Evolutionary conservation across 805 yeast genomes (phyloP), one percentile per base, ranked within the genome.

Genomic region (Tetrapisispora phaffii): DNA sequence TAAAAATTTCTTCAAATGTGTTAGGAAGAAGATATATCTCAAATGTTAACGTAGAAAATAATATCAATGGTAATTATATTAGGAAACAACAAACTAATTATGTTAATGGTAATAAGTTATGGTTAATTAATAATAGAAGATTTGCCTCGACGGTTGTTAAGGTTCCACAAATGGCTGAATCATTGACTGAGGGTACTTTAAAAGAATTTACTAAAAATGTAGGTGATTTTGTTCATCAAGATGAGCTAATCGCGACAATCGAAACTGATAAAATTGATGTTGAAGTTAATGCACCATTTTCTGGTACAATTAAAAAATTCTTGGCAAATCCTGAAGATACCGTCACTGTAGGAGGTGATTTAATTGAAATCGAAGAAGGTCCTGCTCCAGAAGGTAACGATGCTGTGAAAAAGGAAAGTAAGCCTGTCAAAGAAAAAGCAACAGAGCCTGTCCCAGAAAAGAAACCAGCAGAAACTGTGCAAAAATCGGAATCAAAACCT

Each of bases 121-220:
- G 36, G 32, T 38, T 24, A 33, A 21, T 20, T n/a, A 19, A 39
- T 22, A 16, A 8, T 28, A 48, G 19, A 40, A 66, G 72, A 53
- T 61, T 51, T 50, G 63, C 67, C 48, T 65, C 73, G 34, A 72
- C 71, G 50, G 66, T 62, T 41, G 95, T 90, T 44, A 85, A 88
- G 67, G 97, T 93, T 20, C 98, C 98, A 41, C 94, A 86, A 53
- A 88, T 93, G 97, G 97, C 98, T 37, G 98, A 93, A 71, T 89
- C 97, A 42, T 82, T 93, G 62, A 86, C 96, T 35, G 98, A 93
- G 68, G 98, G 98, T 64, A 86, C 97, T 41, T 75, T 93, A 54
- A 73, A 85, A 50, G 76, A 75, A 47, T 82, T 71, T 61, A 70
- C 73, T 52, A 82, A 82, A 63, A 69, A 77, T 50, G 87, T 88